These are phyloP conservation scores for Trypanosoma scelopori DNA, from an alignment of 208 protist species.

Conservation along the genomic window DNA sequence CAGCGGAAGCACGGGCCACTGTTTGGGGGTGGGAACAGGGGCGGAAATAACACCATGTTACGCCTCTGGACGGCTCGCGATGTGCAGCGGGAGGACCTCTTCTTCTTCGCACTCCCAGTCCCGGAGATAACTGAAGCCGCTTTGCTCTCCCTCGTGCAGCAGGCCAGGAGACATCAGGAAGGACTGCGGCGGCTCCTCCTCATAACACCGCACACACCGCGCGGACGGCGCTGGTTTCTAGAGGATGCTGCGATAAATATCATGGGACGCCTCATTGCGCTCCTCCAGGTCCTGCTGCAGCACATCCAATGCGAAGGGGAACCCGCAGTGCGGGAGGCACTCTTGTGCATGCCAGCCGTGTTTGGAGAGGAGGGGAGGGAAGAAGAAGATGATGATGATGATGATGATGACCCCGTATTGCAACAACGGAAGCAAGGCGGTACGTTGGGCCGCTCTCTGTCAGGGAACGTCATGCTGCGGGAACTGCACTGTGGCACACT, in stretches of 20 bases:
- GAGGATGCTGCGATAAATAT: conserved; percentile 22
- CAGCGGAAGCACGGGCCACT: too few relatives aligned
- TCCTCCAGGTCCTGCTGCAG: conserved; percentile 10
- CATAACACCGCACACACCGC: conserved; percentile 8
- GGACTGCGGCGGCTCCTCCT: conserved; percentile 1
- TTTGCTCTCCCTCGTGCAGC: conserved; percentile 1
- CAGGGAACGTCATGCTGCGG: neutral
- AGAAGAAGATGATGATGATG: too few relatives aligned
- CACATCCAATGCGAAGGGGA: conserved; percentile 15
- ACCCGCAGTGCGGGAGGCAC: conserved; percentile 3
- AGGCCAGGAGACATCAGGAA: neutral
- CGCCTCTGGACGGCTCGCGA: conserved; percentile 20
- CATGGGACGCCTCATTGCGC: conserved; percentile 20
- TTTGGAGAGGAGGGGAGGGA: neutral
- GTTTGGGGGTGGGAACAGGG: neutral
- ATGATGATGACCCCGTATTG: too few relatives aligned
- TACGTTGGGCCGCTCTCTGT: neutral
- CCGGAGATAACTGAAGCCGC: neutral
- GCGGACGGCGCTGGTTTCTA: conserved; percentile 22
- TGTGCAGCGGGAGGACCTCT: conserved; percentile 22
- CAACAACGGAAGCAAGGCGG: neutral
- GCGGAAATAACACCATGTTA: conserved; percentile 1
- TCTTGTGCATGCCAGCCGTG: conserved; percentile 9
- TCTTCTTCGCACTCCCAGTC: conserved; percentile 13
- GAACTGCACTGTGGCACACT: conserved; percentile 10